These are phyloP conservation scores for Tuber brumale DNA, from an alignment of 495 filamentous ascomycete genomes.

Conservation along the genomic window DNA sequence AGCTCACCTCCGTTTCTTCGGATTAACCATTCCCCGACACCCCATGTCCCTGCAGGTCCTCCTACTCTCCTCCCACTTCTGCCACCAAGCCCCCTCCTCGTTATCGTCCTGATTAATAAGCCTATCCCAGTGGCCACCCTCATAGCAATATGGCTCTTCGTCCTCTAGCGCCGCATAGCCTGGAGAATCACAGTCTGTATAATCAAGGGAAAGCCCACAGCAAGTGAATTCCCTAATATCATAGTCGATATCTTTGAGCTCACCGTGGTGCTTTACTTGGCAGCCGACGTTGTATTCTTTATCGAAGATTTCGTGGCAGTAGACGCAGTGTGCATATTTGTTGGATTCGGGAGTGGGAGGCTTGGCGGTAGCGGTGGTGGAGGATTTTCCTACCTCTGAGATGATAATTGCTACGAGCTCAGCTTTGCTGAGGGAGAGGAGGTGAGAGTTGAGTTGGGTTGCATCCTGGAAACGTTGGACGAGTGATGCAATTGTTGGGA, in stretches of 20 bases:
- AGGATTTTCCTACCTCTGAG: background rate
- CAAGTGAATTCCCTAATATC: constrained; percentile 13
- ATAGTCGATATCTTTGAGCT: background rate
- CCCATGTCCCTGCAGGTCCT: constrained; percentile 14
- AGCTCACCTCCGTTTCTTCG: background rate
- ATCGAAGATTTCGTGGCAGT: constrained; percentile 28
- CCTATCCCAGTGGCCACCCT: constrained; percentile 13
- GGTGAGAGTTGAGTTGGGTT: background rate
- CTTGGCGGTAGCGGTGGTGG: background rate
- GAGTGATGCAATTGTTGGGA: background rate
- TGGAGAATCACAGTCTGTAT: background rate
- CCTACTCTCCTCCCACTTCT: constrained; percentile 14
- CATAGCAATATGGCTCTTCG: constrained; percentile 16
- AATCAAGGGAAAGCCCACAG: constrained; percentile 23
- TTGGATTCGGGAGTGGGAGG: background rate
- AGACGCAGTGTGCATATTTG: constrained; percentile 22
- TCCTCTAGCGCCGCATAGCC: background rate
- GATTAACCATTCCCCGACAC: constrained; percentile 10
- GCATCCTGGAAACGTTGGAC: background rate
- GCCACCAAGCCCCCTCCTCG: constrained; percentile 9
- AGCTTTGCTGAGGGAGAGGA: background rate
- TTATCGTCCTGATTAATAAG: background rate
- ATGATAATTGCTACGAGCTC: background rate
- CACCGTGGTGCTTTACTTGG: constrained; percentile 14
- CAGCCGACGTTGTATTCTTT: constrained; percentile 16